Evolutionary conservation across 2,329 filamentous ascomycete genomes (phyloP), one percentile per base, ranked within the genome.

Genomic region (Pleurostoma richardsiae): DNA sequence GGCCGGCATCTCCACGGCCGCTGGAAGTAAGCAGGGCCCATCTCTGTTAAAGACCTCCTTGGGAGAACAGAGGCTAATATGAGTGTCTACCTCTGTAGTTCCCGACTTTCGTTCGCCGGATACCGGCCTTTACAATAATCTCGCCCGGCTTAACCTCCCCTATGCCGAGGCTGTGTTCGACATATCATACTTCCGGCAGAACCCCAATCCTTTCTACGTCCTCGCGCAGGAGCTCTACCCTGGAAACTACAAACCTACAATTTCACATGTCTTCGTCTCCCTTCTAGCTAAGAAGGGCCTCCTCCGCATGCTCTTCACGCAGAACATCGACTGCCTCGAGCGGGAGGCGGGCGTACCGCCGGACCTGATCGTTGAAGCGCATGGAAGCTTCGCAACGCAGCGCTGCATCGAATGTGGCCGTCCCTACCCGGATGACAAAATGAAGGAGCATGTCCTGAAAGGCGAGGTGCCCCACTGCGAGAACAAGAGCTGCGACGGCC

Each of bases 261-360:
- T 97, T 46, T 87, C 90, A 2, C 94, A 99, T 68, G 85, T 82
- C 33, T 99, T 99, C 67, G 84, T 99, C 58, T 77, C 82, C 10
- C 73, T 99, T 28, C 81, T 97, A 11, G 79, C 91, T 48, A 73
- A 83, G 50, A 96, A 95, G 68, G 82, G 81, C 4, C 72, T 92
- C 39, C 72, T 99, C 28, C 72, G 86, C 54, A 94, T 90, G 73
- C 80, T 94, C 45, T 99, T 97, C 66, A 96, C 94, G 0, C 94
- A 99, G 62, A 99, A 99, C 61, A 97, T 99, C 55, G 94, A 99
- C 69, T 96, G 90, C 59, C 77, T 99, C 10, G 94, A 99, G 68
- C 82, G 91, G 27, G 77, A 81, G 55, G 94, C 92, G 10, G 94
- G 94, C 29, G 83, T 99, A 1, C 88, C 90, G 0, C 76, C 72